Percentiles rank a stretch among this genome's conserved stretches.
Evolutionary conservation across 2,329 filamentous ascomycete species (phyloP).

Genomic region (Colletotrichum spinosum): DNA sequence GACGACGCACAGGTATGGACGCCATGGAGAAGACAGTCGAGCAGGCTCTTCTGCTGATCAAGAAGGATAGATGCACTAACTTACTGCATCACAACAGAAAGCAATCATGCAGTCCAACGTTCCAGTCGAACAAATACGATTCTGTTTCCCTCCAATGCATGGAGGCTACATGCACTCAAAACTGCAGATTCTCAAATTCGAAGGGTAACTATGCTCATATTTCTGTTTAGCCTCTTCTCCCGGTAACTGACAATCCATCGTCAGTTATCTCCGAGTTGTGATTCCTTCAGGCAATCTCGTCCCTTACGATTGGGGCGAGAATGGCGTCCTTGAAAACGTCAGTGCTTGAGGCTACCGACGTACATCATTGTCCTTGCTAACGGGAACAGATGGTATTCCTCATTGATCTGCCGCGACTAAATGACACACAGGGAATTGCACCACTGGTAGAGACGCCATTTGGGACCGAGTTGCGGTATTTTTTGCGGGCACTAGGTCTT

Average conservation of each 20-base stretch:
- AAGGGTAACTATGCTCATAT: constrained; percentile 20
- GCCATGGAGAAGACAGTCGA: background rate
- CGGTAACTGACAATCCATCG: background rate
- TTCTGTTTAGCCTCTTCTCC: constrained; percentile 1
- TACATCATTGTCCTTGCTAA: constrained; percentile 34
- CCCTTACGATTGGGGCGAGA: constrained; percentile 90
- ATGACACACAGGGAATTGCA: constrained; percentile 49
- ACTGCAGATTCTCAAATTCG: constrained; percentile 84
- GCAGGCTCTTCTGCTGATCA: too few relatives aligned
- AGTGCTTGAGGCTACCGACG: constrained; percentile 40
- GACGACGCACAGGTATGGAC: constrained; percentile 62
- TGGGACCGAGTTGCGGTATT: constrained; percentile 76
- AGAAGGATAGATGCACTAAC: too few relatives aligned
- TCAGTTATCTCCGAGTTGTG: constrained; percentile 78
- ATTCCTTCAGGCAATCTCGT: constrained; percentile 90
- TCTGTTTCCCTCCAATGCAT: constrained; percentile 87
- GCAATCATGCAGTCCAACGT: constrained; percentile 60
- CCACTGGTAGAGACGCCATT: constrained; percentile 61
- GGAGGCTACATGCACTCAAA: constrained; percentile 93
- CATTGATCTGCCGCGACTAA: constrained; percentile 84
- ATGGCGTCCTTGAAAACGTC: constrained; percentile 86
- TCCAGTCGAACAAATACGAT: constrained; percentile 67
- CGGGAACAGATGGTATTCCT: constrained; percentile 77
- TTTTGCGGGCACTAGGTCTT: constrained; percentile 75
- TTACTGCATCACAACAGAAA: constrained; percentile 51